phyloP scores from a whole-genome alignment of 169 alveolate genomes.

The Cryptosporidium ubiquitum region DNA sequence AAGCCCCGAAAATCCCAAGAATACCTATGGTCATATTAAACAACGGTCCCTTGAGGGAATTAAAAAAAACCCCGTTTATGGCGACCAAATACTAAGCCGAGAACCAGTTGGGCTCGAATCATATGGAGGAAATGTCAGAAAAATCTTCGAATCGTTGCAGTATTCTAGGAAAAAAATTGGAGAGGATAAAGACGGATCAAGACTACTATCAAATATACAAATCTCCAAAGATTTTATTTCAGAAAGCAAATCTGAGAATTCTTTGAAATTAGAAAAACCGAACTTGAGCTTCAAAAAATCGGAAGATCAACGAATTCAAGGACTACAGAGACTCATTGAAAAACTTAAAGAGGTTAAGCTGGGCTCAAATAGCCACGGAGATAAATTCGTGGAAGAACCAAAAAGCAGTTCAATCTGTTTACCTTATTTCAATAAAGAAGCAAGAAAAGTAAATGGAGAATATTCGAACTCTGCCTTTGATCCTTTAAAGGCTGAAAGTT shows the following conservation, averaged over 20 bases:
- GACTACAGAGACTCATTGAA: neutral
- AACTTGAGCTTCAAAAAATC: neutral
- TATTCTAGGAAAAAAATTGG: neutral
- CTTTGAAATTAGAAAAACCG: neutral
- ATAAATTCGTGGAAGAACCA: neutral
- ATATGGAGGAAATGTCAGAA: neutral
- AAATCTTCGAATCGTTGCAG: constrained; percentile 22
- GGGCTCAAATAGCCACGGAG: neutral
- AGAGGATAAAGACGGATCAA: neutral
- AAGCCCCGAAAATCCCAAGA: neutral
- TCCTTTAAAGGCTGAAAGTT: neutral
- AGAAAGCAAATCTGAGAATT: neutral
- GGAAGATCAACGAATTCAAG: constrained; percentile 35
- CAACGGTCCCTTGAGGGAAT: neutral
- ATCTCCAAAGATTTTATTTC: neutral
- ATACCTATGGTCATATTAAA: neutral
- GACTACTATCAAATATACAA: neutral
- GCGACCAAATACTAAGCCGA: neutral
- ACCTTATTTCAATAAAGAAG: neutral
- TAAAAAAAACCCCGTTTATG: neutral
- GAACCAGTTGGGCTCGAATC: neutral
- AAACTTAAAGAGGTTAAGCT: constrained; percentile 33
- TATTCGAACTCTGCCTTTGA: neutral
- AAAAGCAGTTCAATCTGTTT: neutral
- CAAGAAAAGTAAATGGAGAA: neutral